These are phyloP conservation scores for Annona cherimola DNA, from an alignment of 164 flowering plant genomes.

Conservation along the genomic window DNA sequence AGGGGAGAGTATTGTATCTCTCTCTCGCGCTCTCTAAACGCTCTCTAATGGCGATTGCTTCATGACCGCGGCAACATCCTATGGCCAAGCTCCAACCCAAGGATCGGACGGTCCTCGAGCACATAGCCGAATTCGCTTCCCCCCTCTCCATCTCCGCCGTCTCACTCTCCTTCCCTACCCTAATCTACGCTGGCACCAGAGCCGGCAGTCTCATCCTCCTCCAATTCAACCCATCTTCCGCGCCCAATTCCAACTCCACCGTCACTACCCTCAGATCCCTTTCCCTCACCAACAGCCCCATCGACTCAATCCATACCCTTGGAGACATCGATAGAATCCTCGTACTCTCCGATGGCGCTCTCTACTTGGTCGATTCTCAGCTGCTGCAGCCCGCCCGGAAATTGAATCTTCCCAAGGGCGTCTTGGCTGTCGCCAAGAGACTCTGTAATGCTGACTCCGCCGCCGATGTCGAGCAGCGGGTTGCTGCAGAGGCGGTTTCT, in stretches of 20 bases:
- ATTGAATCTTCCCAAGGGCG: constrained; percentile 41
- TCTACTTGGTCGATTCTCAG: constrained; percentile 41
- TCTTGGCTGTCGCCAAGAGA: constrained; percentile 39
- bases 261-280: constrained; percentile 29
- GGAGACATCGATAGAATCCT: constrained; percentile 38
- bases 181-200: constrained; percentile 57
- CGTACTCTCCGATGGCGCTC: constrained; percentile 41
- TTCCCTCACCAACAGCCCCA: constrained; percentile 26
- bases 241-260: not conserved
- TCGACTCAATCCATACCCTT: constrained; percentile 37
- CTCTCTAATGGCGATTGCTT: not conserved
- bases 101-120: constrained; percentile 51
- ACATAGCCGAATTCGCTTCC: constrained; percentile 36
- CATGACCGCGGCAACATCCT: not conserved
- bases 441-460: constrained; percentile 4
- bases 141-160: constrained; percentile 19
- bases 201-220: constrained; percentile 50
- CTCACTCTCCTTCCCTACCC: constrained; percentile 43
- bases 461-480: too few relatives aligned
- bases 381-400: constrained; percentile 38
- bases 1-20: not conserved
- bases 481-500: not conserved
- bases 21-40: not conserved
- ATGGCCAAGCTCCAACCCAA: constrained; percentile 17
- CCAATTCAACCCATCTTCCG: constrained; percentile 24